A percentile compares a stretch with the other conserved stretches of the same genome.
These are phyloP conservation scores for Coccomyxa sp. DNA, from an alignment of 139 green algal species.

Conservation along the genomic window DNA sequence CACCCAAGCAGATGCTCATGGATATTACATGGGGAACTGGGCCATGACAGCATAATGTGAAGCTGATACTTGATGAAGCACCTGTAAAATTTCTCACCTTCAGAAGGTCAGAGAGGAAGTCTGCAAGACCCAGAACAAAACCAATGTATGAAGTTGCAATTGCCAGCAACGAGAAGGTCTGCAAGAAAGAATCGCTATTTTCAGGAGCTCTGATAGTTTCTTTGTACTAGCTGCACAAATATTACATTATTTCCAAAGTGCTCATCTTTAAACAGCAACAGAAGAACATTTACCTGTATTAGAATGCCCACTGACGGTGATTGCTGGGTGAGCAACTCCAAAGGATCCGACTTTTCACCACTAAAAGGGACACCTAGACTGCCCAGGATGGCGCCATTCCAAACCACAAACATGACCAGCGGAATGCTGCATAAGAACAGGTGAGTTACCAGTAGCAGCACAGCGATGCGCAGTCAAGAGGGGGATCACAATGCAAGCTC, in stretches of 20 bases:
- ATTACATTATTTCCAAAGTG: neutral
- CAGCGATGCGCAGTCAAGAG: too few relatives aligned
- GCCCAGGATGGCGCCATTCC: constrained; percentile 76
- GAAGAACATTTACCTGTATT: neutral
- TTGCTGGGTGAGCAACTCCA: constrained; percentile 14
- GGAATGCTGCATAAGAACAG: constrained; percentile 30
- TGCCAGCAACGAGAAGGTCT: constrained; percentile 63
- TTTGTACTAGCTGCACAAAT: neutral
- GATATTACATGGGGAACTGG: neutral
- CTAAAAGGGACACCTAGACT: neutral
- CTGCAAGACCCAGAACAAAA: constrained; percentile 74
- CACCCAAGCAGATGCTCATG: neutral
- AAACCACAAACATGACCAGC: constrained; percentile 74
- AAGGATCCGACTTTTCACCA: constrained; percentile 29
- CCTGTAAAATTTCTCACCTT: constrained; percentile 21
- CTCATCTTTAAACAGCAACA: too few relatives aligned
- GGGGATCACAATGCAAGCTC: too few relatives aligned
- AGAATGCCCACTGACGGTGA: constrained; percentile 15
- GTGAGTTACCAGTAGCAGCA: too few relatives aligned
- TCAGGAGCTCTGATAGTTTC: neutral
- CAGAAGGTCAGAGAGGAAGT: constrained; percentile 66
- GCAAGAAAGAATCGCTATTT: neutral
- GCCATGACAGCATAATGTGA: neutral
- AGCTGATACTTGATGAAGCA: neutral
- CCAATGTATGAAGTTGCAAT: constrained; percentile 79